These are phyloP conservation scores for Apiospora saccharicola DNA, from an alignment of 2,329 filamentous ascomycete species.

Conservation along the genomic window DNA sequence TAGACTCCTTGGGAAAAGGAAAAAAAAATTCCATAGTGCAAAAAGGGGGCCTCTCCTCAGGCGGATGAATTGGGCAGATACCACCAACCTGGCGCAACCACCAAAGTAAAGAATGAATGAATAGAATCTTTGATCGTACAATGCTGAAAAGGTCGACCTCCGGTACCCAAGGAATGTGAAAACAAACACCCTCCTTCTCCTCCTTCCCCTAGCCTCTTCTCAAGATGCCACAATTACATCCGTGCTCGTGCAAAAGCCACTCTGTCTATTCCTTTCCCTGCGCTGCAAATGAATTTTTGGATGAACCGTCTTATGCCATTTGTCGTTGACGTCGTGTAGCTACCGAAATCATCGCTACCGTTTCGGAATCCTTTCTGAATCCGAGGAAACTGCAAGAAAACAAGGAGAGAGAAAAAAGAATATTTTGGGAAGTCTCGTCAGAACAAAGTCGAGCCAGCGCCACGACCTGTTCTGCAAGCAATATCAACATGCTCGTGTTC, in stretches of 20 bases:
- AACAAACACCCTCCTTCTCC: slow-evolving; percentile 29
- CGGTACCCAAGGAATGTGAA: slow-evolving; percentile 21
- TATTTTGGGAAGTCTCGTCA: slow-evolving; percentile 34
- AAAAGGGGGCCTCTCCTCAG: background rate
- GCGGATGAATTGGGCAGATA: background rate
- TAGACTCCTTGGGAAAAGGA: slow-evolving; percentile 6
- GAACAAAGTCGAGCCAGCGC: slow-evolving; percentile 39
- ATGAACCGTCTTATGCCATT: slow-evolving; percentile 41
- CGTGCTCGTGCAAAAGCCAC: slow-evolving; percentile 38
- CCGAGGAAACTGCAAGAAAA: slow-evolving; percentile 34
- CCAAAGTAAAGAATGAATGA: slow-evolving; percentile 10
- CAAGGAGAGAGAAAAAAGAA: slow-evolving; percentile 15
- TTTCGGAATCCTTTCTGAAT: slow-evolving; percentile 34
- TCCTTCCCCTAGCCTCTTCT: slow-evolving; percentile 32
- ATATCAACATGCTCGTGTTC: slow-evolving; percentile 27
- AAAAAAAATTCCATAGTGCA: background rate
- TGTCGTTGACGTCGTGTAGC: slow-evolving; percentile 39
- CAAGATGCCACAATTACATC: slow-evolving; percentile 32
- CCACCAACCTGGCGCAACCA: background rate
- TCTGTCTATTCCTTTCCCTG: slow-evolving; percentile 42
- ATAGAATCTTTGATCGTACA: slow-evolving; percentile 34
- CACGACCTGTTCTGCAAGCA: slow-evolving; percentile 31
- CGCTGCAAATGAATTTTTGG: slow-evolving; percentile 40
- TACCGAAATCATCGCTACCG: slow-evolving; percentile 29
- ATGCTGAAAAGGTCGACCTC: slow-evolving; percentile 12